Base-by-base conservation (phyloP, 352 stramenopile genomes). In the Globisporangium lucens region DNA sequence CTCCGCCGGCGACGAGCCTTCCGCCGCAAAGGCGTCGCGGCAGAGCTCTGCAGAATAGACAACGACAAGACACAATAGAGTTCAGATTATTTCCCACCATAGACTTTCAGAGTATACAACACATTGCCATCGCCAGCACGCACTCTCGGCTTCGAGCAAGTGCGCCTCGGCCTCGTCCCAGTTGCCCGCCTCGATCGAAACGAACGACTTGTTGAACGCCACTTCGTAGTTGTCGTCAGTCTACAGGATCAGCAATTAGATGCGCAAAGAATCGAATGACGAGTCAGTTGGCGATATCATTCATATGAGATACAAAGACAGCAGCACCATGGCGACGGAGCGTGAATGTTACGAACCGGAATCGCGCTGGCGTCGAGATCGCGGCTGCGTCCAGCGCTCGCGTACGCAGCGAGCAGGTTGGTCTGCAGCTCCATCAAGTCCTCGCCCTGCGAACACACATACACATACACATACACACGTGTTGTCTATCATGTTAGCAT, bases 161-260 rank as follows among this genome's bases (percentile, higher is more conserved):
- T 84, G 70, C 12, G 78, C 65, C 36, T 84, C 74, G 0, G 87
- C 81, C 17, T 64, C 70, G 20, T 70, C 65, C 77, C 79, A 89
- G 64, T 95, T 76, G 41, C 73, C 71, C 17, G 72, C 78, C 46
- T 92, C 81, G 35, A 95, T 88, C 8, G 82, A 78, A n/a, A 89
- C 70, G 62, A 95, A 91, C 64, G 87, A 89, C 74, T 91, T 92
- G 74, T 95, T 95, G 66, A 91, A 95, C 12, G 85, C 82, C 57
- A 95, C 72, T 66, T 95, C 87, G 47, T 90, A 93, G 55, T 77
- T 89, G 61, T 90, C 86, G 36, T 93, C 77, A 41, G 80, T 82
- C 85, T 91, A 55, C 10, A 30, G n/a, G 43, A 6, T 17, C 13
- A 17, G 22, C 9, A 5, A 57, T 13, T 24, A 24, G 0, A 57